phyloP scores from a whole-genome alignment of 129 eudicot species.

The Mikania micrantha region DNA sequence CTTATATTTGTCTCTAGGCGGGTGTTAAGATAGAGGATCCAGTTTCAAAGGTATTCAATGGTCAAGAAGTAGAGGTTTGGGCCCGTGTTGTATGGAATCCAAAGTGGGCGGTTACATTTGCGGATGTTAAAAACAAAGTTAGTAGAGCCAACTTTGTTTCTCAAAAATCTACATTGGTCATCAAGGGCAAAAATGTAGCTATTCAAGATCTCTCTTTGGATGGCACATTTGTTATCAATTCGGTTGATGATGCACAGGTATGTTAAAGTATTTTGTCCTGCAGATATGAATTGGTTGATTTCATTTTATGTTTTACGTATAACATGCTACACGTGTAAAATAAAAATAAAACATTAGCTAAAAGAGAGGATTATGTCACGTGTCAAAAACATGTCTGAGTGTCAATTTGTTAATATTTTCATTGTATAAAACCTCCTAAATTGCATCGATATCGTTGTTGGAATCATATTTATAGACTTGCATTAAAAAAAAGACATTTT shows the following conservation, averaged over 20 bases:
- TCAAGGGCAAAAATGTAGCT: slow-evolving; percentile 52
- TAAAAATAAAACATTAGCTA: neutral
- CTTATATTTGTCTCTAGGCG: slow-evolving; percentile 39
- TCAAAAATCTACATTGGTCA: slow-evolving; percentile 61
- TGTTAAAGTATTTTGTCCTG: neutral
- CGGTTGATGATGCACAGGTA: slow-evolving; percentile 80
- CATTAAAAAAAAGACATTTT: too few relatives aligned
- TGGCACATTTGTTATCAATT: slow-evolving; percentile 68
- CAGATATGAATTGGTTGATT: slow-evolving; percentile 1
- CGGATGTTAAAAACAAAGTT: slow-evolving; percentile 65
- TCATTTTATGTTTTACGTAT: neutral
- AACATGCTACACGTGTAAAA: neutral
- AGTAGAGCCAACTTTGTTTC: slow-evolving; percentile 56
- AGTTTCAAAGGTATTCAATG: slow-evolving; percentile 46
- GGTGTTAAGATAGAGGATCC: slow-evolving; percentile 83
- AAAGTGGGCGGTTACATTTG: slow-evolving; percentile 76
- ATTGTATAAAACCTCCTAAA: neutral
- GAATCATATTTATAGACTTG: neutral
- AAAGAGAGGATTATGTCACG: neutral
- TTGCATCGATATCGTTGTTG: neutral
- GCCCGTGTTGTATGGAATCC: slow-evolving; percentile 82
- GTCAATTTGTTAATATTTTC: neutral
- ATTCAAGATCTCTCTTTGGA: slow-evolving; percentile 71
- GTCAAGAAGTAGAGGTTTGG: slow-evolving; percentile 95
- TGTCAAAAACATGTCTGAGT: neutral